phyloP scores from a whole-genome alignment of 2,329 filamentous ascomycete genomes.

The Colletotrichum tamarilloi region DNA sequence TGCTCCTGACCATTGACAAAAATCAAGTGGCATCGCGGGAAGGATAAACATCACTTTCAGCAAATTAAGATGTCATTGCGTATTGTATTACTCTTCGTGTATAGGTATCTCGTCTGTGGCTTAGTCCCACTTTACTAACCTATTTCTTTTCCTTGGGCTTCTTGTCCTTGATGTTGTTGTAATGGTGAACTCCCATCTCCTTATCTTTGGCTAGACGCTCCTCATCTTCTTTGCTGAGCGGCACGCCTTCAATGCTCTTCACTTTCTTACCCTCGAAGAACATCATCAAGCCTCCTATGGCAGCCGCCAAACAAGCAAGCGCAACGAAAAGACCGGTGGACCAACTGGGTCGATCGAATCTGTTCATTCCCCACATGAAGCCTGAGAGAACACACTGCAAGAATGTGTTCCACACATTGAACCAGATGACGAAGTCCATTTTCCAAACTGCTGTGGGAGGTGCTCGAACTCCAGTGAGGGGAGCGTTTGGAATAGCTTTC shows the following conservation, averaged over 20 bases:
- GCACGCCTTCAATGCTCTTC: constrained; percentile 78
- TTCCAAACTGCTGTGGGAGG: constrained; percentile 78
- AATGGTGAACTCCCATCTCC: constrained; percentile 68
- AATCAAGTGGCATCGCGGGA: neutral
- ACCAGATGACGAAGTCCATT: constrained; percentile 82
- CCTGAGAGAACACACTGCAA: constrained; percentile 78
- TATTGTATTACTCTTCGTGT: neutral
- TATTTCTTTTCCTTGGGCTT: constrained; percentile 56
- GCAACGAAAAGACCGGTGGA: constrained; percentile 83
- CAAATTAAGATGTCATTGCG: neutral
- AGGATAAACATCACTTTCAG: neutral
- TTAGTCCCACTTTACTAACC: constrained; percentile 26
- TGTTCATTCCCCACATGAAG: constrained; percentile 86
- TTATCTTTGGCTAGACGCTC: constrained; percentile 62
- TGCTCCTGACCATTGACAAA: neutral
- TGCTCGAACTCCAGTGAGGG: constrained; percentile 78
- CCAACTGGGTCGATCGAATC: constrained; percentile 81
- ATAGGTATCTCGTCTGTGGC: neutral
- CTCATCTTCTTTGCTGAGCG: constrained; percentile 66
- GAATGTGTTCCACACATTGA: constrained; percentile 82
- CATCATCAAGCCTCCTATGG: constrained; percentile 74
- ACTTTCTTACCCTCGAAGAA: constrained; percentile 78
- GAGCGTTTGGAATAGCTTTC: constrained; percentile 71
- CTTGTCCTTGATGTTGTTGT: constrained; percentile 66
- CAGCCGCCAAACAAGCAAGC: constrained; percentile 77